Base-by-base conservation (phyloP, 345 rosid genomes). In the Citrus trifoliata region DNA sequence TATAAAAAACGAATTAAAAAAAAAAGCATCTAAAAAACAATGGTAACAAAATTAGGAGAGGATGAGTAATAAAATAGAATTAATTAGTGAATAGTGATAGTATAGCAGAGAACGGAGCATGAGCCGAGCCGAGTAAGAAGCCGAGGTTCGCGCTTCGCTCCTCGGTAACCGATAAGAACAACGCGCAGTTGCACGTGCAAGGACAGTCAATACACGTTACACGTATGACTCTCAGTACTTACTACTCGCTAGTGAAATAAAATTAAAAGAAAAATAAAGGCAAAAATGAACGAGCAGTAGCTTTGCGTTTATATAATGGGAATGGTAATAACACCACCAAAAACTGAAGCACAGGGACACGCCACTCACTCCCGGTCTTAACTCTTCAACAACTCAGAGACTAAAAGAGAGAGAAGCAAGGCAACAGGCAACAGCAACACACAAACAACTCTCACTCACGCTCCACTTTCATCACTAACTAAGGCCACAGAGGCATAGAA, bases 181-280 rank as follows among this genome's bases (percentile, higher is more conserved):
- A 83, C 82, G 81, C 81, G 78, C 63, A 76, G 70, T 86, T 86
- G 83, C 92, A 91, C 92, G 92, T 92, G 93, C 87, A 83, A 83
- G 70, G 55, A 75, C 85, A 75, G 85, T 82, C 84, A 37, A 81
- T 32, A 70, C 92, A 66, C 83, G 76, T 78, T 74, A 68, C 51
- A 13, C 51, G 51, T 46, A 46, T 46, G 79, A 59, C 80, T 74
- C 71, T 79, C 64, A 53, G 71, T 19, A 42, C 51, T 42, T 10
- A 12, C 14, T 3, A 0, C 51, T 0, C 1, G 51, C 18, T 3
- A 9, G 55, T 21, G 5, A 68, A 73, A 32, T 22, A 59, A 53
- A 73, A 21, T 10, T 10, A 62, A 21, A 22, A 22, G 14, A 8
- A n/a, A n/a, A 4, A 30, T 4, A 6, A 48, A 70, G 9, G 58